Evolutionary conservation across 805 yeast species (phyloP).

Genomic region (Ogataea ramenticola): DNA sequence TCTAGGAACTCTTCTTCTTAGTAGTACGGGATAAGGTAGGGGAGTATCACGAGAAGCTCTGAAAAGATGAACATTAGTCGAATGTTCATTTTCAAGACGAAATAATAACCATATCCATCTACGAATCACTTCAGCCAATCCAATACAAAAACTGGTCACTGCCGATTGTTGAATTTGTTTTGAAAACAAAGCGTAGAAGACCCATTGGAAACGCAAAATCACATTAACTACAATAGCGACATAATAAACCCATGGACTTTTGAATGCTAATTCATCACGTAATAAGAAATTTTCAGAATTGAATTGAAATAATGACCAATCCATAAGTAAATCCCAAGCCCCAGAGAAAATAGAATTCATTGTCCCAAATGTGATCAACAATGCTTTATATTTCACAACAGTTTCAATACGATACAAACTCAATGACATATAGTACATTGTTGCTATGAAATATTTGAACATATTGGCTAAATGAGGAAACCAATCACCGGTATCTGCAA

Average conservation of each 20-base stretch:
- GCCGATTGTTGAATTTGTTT: slow-evolving; percentile 82
- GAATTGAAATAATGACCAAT: slow-evolving; percentile 83
- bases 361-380: slow-evolving; percentile 67
- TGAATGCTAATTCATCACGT: slow-evolving; percentile 65
- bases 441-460: slow-evolving; percentile 62
- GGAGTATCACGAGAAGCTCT: slow-evolving; percentile 86
- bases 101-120: slow-evolving; percentile 86
- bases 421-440: slow-evolving; percentile 61
- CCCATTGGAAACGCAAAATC: slow-evolving; percentile 81
- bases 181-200: slow-evolving; percentile 77
- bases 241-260: slow-evolving; percentile 58
- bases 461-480: slow-evolving; percentile 94
- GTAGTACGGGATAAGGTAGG: slow-evolving; percentile 60
- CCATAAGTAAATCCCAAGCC: slow-evolving; percentile 91
- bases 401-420: slow-evolving; percentile 70
- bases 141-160: slow-evolving; percentile 74
- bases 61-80: slow-evolving; percentile 77
- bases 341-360: slow-evolving; percentile 65
- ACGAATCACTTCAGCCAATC: slow-evolving; percentile 73
- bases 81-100: slow-evolving; percentile 95
- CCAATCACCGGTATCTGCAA: slow-evolving; percentile 87
- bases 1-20: slow-evolving; percentile 4
- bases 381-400: slow-evolving; percentile 35
- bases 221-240: slow-evolving; percentile 68
- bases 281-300: slow-evolving; percentile 49